Base-by-base conservation (phyloP, 768 basidiomycete species). In the Amanita subjunquillea region DNA sequence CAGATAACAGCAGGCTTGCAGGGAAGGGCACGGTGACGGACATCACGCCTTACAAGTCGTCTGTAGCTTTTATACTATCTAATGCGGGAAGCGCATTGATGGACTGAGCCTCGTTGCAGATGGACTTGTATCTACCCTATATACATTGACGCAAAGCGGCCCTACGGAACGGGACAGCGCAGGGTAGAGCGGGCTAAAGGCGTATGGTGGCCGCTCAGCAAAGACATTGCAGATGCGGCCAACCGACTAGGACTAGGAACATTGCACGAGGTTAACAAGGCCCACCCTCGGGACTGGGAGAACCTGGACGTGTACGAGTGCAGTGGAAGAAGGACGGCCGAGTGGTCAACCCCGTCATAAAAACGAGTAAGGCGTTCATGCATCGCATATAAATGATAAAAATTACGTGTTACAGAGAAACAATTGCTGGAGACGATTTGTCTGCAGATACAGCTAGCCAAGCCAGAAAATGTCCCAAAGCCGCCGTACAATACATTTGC, bases 41-140 rank as follows among this genome's bases (percentile, higher is more conserved):
- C 62, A 82, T 85, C 61, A 87, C 86, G 34, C 87, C 88, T 25
- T 91, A 89, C 63, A 90, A 91, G 74, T 79, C 76, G 88, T 90
- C 62, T 62, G 79, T 75, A 51, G 51, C 36, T 45, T 29, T 27
- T 54, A 38, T 45, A 38, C 43, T 52, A 25, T 45, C 53, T 22
- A 40, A 46, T 49, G 15, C 42, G 37, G 30, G 47, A 54, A 53
- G 53, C 43, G 44, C 56, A 50, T 57, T 59, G 54, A 57, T 54
- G 52, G 54, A 38, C 57, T 48, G 54, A 56, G 42, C 50, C 48
- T 57, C 51, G 48, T 50, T 54, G 50, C 61, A 96, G 93, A 60
- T 96, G 94, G 94, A 85, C 91, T 42, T 90, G 89, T 60, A 82
- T 98, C 62, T 99, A 98, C 66, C 95, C 95, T 4, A 87, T 97